These are phyloP conservation scores for Samsoniella hepiali DNA, from an alignment of 2,329 filamentous ascomycete species.

Conservation along the genomic window DNA sequence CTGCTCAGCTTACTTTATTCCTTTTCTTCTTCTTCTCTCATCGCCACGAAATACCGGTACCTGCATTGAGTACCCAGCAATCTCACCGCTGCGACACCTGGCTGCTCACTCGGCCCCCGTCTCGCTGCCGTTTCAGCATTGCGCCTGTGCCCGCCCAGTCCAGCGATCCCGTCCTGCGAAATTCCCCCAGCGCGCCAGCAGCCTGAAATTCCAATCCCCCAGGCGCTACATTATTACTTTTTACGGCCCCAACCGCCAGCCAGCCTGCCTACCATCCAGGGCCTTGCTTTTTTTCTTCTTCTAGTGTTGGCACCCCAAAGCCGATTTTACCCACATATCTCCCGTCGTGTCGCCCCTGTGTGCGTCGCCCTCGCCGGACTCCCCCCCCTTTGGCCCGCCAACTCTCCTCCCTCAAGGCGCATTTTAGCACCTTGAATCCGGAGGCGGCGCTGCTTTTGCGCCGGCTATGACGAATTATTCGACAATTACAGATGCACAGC, in stretches of 20 bases:
- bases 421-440: constrained; percentile 18
- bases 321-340: not conserved
- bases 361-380: constrained; percentile 8
- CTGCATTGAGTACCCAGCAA: too few relatives aligned
- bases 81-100: too few relatives aligned
- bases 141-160: too few relatives aligned
- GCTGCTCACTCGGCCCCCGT: not conserved
- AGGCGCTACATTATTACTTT: not conserved
- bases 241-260: not conserved
- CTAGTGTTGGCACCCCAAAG: not conserved
- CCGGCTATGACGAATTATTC: constrained; percentile 54
- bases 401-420: constrained; percentile 15
- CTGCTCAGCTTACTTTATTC: not conserved
- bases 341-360: constrained; percentile 12
- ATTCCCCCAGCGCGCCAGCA: not conserved
- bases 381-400: not conserved
- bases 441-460: constrained; percentile 19
- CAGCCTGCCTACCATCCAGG: not conserved
- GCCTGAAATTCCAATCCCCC: not conserved
- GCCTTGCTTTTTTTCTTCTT: not conserved
- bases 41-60: too few relatives aligned
- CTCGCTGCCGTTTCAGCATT: not conserved
- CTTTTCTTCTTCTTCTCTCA: too few relatives aligned
- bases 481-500: constrained; percentile 48
- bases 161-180: too few relatives aligned